These are phyloP conservation scores for Carex parvula DNA, from an alignment of 176 grass and related monocot genomes.

Conservation along the genomic window DNA sequence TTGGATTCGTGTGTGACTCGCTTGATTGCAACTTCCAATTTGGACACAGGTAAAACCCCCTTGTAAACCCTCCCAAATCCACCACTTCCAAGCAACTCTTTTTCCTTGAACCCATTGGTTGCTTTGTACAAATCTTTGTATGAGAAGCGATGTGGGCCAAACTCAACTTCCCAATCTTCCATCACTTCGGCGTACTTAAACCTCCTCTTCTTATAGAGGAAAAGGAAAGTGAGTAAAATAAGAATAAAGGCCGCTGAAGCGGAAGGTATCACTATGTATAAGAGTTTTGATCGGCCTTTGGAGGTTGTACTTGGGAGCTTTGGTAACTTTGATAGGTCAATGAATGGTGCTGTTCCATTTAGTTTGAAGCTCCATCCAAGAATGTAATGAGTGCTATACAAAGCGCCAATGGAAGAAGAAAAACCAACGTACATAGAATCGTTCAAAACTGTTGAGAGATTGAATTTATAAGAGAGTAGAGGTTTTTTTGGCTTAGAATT, in stretches of 20 bases:
- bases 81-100: conserved; percentile 50
- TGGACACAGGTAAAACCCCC: conserved; percentile 45
- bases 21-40: conserved; percentile 62
- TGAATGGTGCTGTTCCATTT: conserved; percentile 39
- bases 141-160: conserved; percentile 59
- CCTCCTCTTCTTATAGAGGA: conserved; percentile 28
- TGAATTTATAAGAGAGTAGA: conserved; percentile 30
- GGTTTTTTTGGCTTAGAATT: conserved; percentile 42
- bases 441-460: conserved; percentile 42
- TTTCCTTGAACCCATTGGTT: conserved; percentile 54
- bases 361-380: conserved; percentile 75
- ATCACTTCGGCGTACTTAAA: conserved; percentile 55
- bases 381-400: conserved; percentile 39
- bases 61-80: conserved; percentile 71
- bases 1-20: conserved; percentile 56
- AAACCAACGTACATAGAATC: conserved; percentile 60
- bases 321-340: conserved; percentile 46
- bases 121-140: conserved; percentile 73
- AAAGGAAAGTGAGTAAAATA: not conserved
- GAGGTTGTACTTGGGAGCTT: conserved; percentile 33
- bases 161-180: conserved; percentile 81
- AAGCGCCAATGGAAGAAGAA: conserved; percentile 56
- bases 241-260: conserved; percentile 40
- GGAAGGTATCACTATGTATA: conserved; percentile 35
- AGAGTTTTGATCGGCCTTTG: conserved; percentile 33